These are phyloP conservation scores for Rhizophagus sp. DNA, from an alignment of 192 early-diverging fungal genomes.

Conservation along the genomic window DNA sequence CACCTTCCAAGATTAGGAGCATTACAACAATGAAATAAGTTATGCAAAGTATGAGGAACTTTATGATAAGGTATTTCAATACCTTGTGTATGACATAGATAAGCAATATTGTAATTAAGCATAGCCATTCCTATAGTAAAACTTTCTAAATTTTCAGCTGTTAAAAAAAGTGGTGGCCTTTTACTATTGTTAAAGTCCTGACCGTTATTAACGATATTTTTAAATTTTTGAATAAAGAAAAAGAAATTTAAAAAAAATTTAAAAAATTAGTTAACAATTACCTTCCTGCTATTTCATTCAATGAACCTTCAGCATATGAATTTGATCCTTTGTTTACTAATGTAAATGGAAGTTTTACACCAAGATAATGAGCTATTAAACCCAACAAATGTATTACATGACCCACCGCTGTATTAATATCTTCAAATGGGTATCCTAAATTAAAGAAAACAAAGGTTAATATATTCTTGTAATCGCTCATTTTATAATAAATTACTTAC, in stretches of 20 bases:
- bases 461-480: background rate
- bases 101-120: constrained; percentile 61
- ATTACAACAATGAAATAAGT: constrained; percentile 47
- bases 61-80: constrained; percentile 48
- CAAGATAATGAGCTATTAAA: constrained; percentile 52
- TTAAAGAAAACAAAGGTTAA: constrained; percentile 13
- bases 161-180: constrained; percentile 46
- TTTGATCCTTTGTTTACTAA: constrained; percentile 7
- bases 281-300: constrained; percentile 4
- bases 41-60: constrained; percentile 52
- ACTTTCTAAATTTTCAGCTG: constrained; percentile 39
- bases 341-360: constrained; percentile 51
- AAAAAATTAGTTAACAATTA: constrained; percentile 29
- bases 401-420: constrained; percentile 56
- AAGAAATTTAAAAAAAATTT: background rate
- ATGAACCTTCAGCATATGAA: constrained; percentile 15
- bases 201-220: constrained; percentile 26
- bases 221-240: constrained; percentile 31
- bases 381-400: constrained; percentile 52
- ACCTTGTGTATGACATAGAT: constrained; percentile 59
- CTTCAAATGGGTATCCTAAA: constrained; percentile 44
- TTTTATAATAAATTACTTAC: constrained; percentile 24
- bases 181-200: constrained; percentile 35
- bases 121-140: constrained; percentile 52
- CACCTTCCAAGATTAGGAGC: constrained; percentile 53